Evolutionary conservation across 257 asterid species (phyloP).

Genomic region (Nicotiana obtusifolia): DNA sequence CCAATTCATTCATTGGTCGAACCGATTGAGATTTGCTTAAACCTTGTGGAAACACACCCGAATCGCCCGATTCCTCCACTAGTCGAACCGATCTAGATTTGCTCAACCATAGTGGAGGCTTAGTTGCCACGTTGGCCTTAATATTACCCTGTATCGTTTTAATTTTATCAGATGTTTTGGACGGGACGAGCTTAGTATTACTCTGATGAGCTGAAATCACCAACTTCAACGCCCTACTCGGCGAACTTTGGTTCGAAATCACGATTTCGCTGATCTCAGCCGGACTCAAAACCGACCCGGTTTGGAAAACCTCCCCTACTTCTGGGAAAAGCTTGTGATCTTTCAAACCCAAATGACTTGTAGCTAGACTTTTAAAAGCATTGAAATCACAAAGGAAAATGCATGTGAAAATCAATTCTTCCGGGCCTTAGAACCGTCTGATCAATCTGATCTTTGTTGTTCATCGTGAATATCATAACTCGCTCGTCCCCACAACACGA

Average conservation of each 20-base stretch:
- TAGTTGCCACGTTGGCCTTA: conserved; percentile 19
- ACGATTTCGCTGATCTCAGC: conserved; percentile 82
- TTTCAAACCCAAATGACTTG: conserved; percentile 61
- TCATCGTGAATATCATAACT: conserved; percentile 73
- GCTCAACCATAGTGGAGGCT: conserved; percentile 36
- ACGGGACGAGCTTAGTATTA: background rate
- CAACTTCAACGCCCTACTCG: conserved; percentile 71
- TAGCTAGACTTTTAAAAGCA: conserved; percentile 65
- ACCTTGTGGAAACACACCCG: background rate
- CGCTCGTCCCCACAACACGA: conserved; percentile 86
- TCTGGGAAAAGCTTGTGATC: conserved; percentile 76
- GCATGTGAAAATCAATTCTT: conserved; percentile 67
- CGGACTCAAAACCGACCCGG: conserved; percentile 71
- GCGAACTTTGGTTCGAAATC: conserved; percentile 80
- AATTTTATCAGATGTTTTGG: background rate
- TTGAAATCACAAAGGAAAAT: conserved; percentile 79
- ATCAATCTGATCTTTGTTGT: conserved; percentile 51
- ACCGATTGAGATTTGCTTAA: conserved; percentile 22
- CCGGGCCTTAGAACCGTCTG: conserved; percentile 72
- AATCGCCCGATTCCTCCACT: background rate
- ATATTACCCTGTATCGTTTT: conserved; percentile 33
- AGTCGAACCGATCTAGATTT: conserved; percentile 25
- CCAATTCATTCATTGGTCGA: conserved; percentile 32
- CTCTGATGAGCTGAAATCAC: conserved; percentile 47
- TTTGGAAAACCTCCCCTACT: conserved; percentile 68